These are phyloP conservation scores for Scleromitrula shiraiana DNA, from an alignment of 2,329 filamentous ascomycete genomes.

Conservation along the genomic window DNA sequence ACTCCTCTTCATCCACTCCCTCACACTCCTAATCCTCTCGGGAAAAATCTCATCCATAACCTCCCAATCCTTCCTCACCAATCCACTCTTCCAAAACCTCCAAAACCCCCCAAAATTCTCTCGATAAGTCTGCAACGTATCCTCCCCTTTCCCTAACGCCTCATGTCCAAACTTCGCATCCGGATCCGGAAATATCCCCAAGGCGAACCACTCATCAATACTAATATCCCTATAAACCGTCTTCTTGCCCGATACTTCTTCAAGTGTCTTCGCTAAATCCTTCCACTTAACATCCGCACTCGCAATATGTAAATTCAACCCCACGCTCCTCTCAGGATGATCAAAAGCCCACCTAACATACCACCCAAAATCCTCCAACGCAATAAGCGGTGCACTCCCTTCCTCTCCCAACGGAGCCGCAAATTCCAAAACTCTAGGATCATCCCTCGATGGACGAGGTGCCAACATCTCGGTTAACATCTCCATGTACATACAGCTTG, in stretches of 20 bases:
- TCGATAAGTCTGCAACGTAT: constrained; percentile 14
- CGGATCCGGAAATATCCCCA: constrained; percentile 10
- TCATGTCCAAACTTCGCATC: constrained; percentile 17
- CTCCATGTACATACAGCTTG: constrained; percentile 29
- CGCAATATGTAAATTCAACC: constrained; percentile 22
- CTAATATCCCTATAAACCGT: constrained; percentile 16
- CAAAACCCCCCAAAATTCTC: constrained; percentile 21
- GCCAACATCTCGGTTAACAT: constrained; percentile 21
- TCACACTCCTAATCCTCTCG: constrained; percentile 16
- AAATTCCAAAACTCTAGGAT: constrained; percentile 13
- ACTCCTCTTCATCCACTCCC: constrained; percentile 20
- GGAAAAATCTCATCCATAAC: constrained; percentile 21
- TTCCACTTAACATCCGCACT: constrained; percentile 21
- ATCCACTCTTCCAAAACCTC: constrained; percentile 18
- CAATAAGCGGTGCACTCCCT: constrained; percentile 17
- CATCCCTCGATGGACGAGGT: constrained; percentile 10
- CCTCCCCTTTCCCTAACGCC: constrained; percentile 12
- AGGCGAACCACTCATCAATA: constrained; percentile 16
- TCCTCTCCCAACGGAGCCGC: constrained; percentile 14
- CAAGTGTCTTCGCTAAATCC: constrained; percentile 14
- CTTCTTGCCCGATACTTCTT: constrained; percentile 16
- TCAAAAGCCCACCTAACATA: constrained; percentile 26
- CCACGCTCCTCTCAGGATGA: constrained; percentile 16
- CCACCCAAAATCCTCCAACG: constrained; percentile 21
- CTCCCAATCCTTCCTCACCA: constrained; percentile 15